These are phyloP conservation scores for Candida pseudoviswanathii DNA, from an alignment of 1,139 yeast species.

Conservation along the genomic window DNA sequence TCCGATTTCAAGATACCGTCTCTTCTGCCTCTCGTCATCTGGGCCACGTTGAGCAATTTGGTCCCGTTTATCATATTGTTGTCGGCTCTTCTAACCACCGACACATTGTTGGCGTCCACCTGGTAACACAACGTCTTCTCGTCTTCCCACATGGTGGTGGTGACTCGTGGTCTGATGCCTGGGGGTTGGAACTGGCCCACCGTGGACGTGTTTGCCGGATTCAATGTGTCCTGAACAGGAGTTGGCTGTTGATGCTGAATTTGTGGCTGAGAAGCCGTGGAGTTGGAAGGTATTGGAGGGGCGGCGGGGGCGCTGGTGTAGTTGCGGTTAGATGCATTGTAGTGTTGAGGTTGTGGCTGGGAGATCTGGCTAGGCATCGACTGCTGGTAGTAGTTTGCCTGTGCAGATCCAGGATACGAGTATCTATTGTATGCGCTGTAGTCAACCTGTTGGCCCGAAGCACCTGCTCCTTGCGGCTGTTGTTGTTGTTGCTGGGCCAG, in stretches of 20 bases:
- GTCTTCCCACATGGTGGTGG: slow-evolving; percentile 97
- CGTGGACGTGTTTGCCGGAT: slow-evolving; percentile 30
- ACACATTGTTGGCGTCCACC: slow-evolving; percentile 89
- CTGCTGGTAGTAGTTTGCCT: slow-evolving; percentile 18
- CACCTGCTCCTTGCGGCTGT: slow-evolving; percentile 6
- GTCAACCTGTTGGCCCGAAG: slow-evolving; percentile 10
- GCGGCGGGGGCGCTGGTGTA: slow-evolving; percentile 11
- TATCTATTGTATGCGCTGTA: slow-evolving; percentile 12
- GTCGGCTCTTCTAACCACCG: slow-evolving; percentile 88
- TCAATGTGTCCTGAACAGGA: slow-evolving; percentile 26
- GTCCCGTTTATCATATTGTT: slow-evolving; percentile 97
- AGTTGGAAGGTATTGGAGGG: slow-evolving; percentile 8
- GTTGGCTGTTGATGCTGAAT: slow-evolving; percentile 15
- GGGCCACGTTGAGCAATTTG: slow-evolving; percentile 61
- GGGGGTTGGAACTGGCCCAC: slow-evolving; percentile 55
- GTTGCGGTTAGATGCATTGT: slow-evolving; percentile 14
- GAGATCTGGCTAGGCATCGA: slow-evolving; percentile 20
- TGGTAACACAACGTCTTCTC: slow-evolving; percentile 93
- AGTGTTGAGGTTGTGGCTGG: slow-evolving; percentile 22
- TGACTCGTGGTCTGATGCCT: slow-evolving; percentile 76
- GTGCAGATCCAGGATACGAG: slow-evolving; percentile 14
- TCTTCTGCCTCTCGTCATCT: slow-evolving; percentile 58
- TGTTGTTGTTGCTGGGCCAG: slow-evolving; percentile 13
- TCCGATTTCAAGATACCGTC: slow-evolving; percentile 77
- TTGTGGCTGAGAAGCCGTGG: slow-evolving; percentile 12